Evolutionary conservation across 73 alveolate genomes (phyloP).

Genomic region (Halteria grandinella): DNA sequence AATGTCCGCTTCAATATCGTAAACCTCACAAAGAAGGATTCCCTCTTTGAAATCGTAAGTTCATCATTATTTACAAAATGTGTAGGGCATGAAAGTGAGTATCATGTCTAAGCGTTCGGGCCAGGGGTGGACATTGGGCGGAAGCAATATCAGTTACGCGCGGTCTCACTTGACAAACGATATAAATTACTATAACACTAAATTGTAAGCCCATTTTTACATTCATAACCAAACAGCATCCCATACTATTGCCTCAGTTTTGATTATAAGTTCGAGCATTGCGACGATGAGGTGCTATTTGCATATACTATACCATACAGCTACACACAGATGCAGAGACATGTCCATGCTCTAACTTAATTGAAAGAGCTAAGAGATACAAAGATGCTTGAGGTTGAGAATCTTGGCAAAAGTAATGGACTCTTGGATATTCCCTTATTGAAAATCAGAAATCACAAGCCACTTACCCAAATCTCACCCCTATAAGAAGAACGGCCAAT

Average conservation of each 20-base stretch:
- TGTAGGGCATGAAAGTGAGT: constrained; percentile 42
- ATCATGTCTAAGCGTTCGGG: constrained; percentile 1
- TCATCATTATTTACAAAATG: too few relatives aligned
- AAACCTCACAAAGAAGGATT: constrained; percentile 27
- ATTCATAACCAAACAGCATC: not conserved
- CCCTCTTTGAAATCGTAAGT: not conserved
- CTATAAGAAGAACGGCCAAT: constrained; percentile 13
- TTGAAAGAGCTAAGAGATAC: not conserved
- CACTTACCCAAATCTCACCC: too few relatives aligned
- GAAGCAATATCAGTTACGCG: not conserved
- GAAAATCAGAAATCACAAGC: too few relatives aligned
- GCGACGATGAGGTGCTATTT: constrained; percentile 75
- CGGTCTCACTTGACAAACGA: constrained; percentile 8
- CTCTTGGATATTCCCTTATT: constrained; percentile 3
- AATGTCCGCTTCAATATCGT: not conserved
- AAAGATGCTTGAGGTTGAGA: not conserved
- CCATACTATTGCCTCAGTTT: constrained; percentile 65
- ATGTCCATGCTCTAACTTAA: not conserved
- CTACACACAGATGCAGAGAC: constrained; percentile 47
- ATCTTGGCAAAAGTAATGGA: constrained; percentile 5
- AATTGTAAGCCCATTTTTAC: not conserved
- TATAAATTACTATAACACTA: not conserved
- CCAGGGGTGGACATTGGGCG: constrained; percentile 19
- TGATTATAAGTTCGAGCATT: constrained; percentile 69
- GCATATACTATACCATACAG: constrained; percentile 84